Base-by-base conservation (phyloP, 2,329 filamentous ascomycete species). In the Pseudogymnoascus sp. region DNA sequence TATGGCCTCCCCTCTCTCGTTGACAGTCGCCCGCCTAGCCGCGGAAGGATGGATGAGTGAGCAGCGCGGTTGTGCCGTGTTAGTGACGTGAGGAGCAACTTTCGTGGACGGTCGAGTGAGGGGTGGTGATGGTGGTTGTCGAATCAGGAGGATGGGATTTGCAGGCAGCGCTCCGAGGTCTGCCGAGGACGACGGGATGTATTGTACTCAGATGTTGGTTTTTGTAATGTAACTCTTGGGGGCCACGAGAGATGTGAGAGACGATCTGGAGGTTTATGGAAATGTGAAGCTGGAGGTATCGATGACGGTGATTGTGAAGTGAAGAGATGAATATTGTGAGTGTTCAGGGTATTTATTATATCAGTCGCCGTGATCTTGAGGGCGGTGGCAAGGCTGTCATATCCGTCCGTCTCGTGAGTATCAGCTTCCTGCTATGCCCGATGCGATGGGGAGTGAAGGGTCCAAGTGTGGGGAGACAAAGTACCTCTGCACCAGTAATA, bases 91-190 rank as follows among this genome's bases (percentile, higher is more conserved):
- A 47, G 41, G 18, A 41, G 18, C 20, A 22, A 47, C 28, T 22
- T 41, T 28, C 41, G 22, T 47, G 41, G 41, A 28, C 12, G 22
- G 41, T 28, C 22, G 39, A 43, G 12, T 43, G 41, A 47, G 41
- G 41, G 41, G 41, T 47, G 41, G 41, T 47, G 41, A 47, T 47
- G 20, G 41, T 25, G 41, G n/a, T n/a, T 47, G 41, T 47, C 41
- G 41, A 47, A 47, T 47, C 41, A 47, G 41, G 12, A 47, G 20
- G 20, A 28, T n/a, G 22, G 41, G 41, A 47, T 47, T 47, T 47
- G 41, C 41, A 47, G 41, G 41, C 41, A 47, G 41, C 22, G 41
- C 41, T 47, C 41, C 41, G 41, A 47, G 41, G 22, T 47, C 41
- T 47, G 41, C 41, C 41, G 41, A 47, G 41, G 41, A 14, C 41